Base-by-base conservation (phyloP, 2,329 filamentous ascomycete genomes). In the Thyridium curvatum region DNA sequence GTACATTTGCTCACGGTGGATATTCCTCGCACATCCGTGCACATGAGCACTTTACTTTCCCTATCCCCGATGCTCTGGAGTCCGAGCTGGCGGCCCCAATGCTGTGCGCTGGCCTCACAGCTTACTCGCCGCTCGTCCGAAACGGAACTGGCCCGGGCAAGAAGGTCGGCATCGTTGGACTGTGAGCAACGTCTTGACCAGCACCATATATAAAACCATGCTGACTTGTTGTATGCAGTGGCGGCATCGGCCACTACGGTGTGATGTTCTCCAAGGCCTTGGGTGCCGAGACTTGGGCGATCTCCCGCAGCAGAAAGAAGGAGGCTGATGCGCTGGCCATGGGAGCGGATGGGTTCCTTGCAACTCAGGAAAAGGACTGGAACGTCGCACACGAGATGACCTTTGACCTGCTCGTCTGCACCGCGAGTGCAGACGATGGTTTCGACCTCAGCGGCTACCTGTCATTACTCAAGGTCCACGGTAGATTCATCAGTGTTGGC, bases 61-160 rank as follows among this genome's bases (percentile, higher is more conserved):
- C 84, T 53, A 90, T 94, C 46, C 88, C 87, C 28, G 85, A 89
- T 26, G 77, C 70, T 38, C 72, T 94, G 33, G 52, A 68, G 8
- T 74, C 71, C 48, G 60, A 65, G 40, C 62, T 81, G 36, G 85
- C 82, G 1, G 87, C 86, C 2, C 85, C 84, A 9, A 88, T 90
- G 84, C 73, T 93, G 49, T 94, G 88, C 61, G 88, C 86, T 30
- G 88, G 88, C 46, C 71, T 94, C 48, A 94, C 88, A 3, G 79
- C 80, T 42, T 94, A 81, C 66, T 84, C 77, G 43, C 87, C 88
- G 2, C 71, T 94, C 12, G 81, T 86, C 46, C 76, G 86, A 35
- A 81, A 89, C 53, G 84, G 84, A 16, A 74, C 75, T 43, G 84
- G 84, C 0, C 84, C 84, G 1, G 86, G 87, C 45, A 87, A 86